Evolutionary conservation across 164 flowering plant species (phyloP), one percentile per base, ranked within the genome.

Genomic region (Umbellularia californica): DNA sequence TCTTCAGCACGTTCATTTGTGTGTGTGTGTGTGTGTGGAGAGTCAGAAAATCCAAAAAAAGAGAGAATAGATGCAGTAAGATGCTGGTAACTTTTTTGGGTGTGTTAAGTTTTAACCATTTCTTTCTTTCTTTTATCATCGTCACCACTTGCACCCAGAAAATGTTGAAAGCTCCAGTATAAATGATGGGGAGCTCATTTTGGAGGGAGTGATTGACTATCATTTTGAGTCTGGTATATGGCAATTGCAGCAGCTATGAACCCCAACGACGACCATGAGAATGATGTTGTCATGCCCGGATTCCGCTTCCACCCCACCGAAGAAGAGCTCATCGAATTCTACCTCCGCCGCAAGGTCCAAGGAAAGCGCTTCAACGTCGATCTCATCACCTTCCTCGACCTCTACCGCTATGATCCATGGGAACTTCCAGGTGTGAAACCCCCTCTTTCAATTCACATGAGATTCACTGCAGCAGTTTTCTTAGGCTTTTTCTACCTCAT

Each of bases 341-440:
- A 95, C 86, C 96, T 95, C 78, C 96, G 98, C 73, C 95, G 98
- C 69, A 95, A 93, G 88, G 96, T 95, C 6, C 97, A 95, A 85
- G 99, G 99, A 76, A 93, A 92, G 74, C 83, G 90, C 17, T 93
- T 93, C 87, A 91, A 89, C 71, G 97, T 93, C 6, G 98, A 95
- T 33, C 97, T 95, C 83, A 95, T 95, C 50, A 88, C 97, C 82
- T 91, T 87, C 69, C 88, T 95, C 50, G 98, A 95, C 81, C 97
- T 95, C 73, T 95, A 93, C 82, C 94, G 95, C 81, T 90, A 90
- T 58, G 99, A 95, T 86, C 99, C 99, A 25, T 95, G 99, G 99
- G 99, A 95, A 71, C 98, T 95, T 73, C 99, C 99, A 69, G 98
- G 99, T 95, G 35, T 5, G 60, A 55, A 11, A 55, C 60, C 60